A percentile compares a stretch with the other conserved stretches of the same genome.
Evolutionary conservation across 768 basidiomycete genomes (phyloP).

Genomic region (Xanthoconium purpureum): DNA sequence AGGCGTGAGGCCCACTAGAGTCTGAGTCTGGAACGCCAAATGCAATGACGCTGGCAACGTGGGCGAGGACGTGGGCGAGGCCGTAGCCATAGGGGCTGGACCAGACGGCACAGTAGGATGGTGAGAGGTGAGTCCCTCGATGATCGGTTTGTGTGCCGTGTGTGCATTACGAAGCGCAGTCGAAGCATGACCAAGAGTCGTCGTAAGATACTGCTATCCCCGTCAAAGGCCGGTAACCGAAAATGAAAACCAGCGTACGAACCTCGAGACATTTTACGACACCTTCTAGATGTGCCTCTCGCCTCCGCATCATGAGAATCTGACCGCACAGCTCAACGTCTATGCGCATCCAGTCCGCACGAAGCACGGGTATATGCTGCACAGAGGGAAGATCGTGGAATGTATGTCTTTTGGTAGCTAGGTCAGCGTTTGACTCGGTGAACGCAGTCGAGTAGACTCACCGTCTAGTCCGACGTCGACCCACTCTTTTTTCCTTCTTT

Average conservation of each 20-base stretch:
- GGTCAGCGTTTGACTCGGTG: background rate
- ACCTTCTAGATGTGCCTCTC: constrained; percentile 66
- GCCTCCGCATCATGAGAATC: constrained; percentile 61
- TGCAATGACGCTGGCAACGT: background rate
- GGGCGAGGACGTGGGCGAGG: background rate
- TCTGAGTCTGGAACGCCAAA: constrained; percentile 1
- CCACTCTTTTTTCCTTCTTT: constrained; percentile 7
- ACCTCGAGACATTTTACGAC: constrained; percentile 60
- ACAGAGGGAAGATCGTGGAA: constrained; percentile 61
- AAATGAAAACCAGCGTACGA: constrained; percentile 14
- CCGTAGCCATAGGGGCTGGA: background rate
- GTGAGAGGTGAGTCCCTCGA: constrained; percentile 42
- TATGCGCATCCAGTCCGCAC: constrained; percentile 64
- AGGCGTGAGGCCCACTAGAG: constrained; percentile 22
- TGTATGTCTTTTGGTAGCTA: constrained; percentile 49
- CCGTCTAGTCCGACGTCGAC: constrained; percentile 28
- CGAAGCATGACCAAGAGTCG: constrained; percentile 53
- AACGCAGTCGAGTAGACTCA: constrained; percentile 4
- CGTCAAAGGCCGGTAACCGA: constrained; percentile 6
- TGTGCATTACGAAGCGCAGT: constrained; percentile 57
- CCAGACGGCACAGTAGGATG: background rate
- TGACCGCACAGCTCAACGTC: constrained; percentile 80
- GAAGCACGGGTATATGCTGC: constrained; percentile 45
- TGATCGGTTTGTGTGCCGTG: constrained; percentile 45
- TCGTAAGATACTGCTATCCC: constrained; percentile 44